phyloP scores from a whole-genome alignment of 768 basidiomycete species.

The Pisolithus sp. region DNA sequence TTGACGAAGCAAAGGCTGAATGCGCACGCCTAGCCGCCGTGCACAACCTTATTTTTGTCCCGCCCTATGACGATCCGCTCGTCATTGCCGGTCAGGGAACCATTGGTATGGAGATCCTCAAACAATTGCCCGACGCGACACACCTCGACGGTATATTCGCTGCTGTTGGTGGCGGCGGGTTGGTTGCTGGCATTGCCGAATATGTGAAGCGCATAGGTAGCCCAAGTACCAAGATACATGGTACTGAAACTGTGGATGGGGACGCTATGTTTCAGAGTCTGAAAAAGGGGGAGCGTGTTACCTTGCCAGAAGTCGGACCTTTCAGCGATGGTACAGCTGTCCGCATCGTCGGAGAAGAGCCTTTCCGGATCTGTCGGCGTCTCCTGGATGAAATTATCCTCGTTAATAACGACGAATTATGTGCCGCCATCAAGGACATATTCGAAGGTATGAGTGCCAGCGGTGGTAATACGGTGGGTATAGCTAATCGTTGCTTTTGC shows the following conservation, averaged over 20 bases:
- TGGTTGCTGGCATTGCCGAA: conserved; percentile 83
- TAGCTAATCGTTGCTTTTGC: background rate
- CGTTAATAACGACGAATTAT: conserved; percentile 93
- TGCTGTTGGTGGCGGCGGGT: conserved; percentile 90
- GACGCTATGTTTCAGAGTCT: conserved; percentile 91
- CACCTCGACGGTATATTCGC: conserved; percentile 80
- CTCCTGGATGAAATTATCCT: conserved; percentile 77
- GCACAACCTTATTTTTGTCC: conserved; percentile 83
- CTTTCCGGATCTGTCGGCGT: conserved; percentile 86
- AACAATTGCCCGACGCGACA: conserved; percentile 75
- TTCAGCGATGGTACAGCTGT: conserved; percentile 99
- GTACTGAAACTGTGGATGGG: conserved; percentile 92
- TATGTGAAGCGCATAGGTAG: conserved; percentile 91
- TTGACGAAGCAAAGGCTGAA: conserved; percentile 94
- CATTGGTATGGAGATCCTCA: conserved; percentile 88
- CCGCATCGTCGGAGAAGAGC: conserved; percentile 89
- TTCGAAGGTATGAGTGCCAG: conserved; percentile 70
- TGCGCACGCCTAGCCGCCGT: conserved; percentile 76
- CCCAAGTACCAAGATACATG: conserved; percentile 74
- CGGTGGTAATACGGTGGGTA: background rate
- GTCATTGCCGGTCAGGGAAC: conserved; percentile 98
- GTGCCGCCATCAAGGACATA: conserved; percentile 97
- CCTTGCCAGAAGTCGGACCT: conserved; percentile 84
- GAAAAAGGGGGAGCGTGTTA: conserved; percentile 72
- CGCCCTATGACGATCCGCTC: conserved; percentile 95